Base-by-base conservation (phyloP, 73 alveolate genomes). In the Blepharisma japonicum region DNA sequence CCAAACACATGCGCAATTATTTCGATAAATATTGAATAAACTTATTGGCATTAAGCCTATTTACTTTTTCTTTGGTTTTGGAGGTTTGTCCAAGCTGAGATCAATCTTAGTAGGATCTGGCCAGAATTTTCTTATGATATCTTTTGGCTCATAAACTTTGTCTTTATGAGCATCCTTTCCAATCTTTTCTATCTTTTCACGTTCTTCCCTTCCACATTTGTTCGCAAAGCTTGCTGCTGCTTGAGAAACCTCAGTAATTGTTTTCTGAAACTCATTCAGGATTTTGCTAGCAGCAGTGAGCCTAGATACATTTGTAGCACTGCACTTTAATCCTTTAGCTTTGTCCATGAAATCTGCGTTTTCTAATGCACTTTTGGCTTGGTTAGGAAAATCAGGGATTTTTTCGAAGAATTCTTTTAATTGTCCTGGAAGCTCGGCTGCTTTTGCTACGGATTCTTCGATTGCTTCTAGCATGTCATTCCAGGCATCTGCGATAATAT, bases 351-450 rank as follows among this genome's bases (percentile, higher is more conserved):
- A 1, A 61, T 25, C 48, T 14, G 74, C 74, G 47, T 14, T 61
- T 61, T 61, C 74, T 14, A n/a, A 18, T 14, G 47, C 47, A 61
- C 49, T 25, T 39, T 61, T 61, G 0, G 74, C 74, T 14, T 39
- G 39, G 11, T 5, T 39, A 20, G 49, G 49, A 2, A 18, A 61
- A 18, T n/a, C 11, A 2, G 39, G 14, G 50, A 11, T 9, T 25
- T 61, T 39, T 25, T 61, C 49, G 5, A 61, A n/a, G 18, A 61
- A 18, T 14, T 14, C 46, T 9, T 14, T 18, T 61, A 61, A 14
- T 61, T 61, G 39, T 61, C 74, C 74, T 25, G 74, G 74, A 5
- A 61, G 74, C 11, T 61, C 74, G 18, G 46, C 74, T 39, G 23
- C 18, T 25, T 61, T n/a, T 25, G 14, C 74, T 14, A 25, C 23